phyloP scores from a whole-genome alignment of 305 asterid genomes.

The Withania somnifera region DNA sequence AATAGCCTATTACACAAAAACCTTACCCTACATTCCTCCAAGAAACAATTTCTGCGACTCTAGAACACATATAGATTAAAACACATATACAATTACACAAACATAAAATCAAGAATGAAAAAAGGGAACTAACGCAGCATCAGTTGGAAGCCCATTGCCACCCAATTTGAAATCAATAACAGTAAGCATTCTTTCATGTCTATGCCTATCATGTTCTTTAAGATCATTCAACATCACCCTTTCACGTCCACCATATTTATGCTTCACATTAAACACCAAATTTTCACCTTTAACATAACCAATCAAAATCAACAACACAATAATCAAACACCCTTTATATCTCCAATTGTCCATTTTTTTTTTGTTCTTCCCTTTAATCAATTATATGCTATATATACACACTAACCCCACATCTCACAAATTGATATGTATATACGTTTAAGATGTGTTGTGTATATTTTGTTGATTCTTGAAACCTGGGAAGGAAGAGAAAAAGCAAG shows the following conservation, averaged over 20 bases:
- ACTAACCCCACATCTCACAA: neutral
- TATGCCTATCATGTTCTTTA: constrained; percentile 55
- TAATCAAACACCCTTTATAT: constrained; percentile 18
- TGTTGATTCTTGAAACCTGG: neutral
- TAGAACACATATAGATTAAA: too few species aligned
- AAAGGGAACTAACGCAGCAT: constrained; percentile 49
- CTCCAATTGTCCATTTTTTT: neutral
- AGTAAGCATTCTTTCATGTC: constrained; percentile 76
- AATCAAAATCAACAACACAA: constrained; percentile 16
- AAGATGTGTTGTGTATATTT: too few species aligned
- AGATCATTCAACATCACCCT: constrained; percentile 35
- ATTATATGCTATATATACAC: neutral
- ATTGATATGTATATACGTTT: too few species aligned
- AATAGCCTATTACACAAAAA: too few species aligned
- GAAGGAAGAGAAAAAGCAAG: neutral
- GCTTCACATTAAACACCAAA: constrained; percentile 68
- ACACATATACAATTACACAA: too few species aligned
- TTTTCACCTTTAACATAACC: constrained; percentile 25
- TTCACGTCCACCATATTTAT: constrained; percentile 56
- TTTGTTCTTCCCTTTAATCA: neutral
- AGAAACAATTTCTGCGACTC: too few species aligned
- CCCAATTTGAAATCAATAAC: constrained; percentile 65
- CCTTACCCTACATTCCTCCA: too few species aligned
- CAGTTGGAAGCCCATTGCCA: constrained; percentile 74
- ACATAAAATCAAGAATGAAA: neutral